Conservation (phyloP, 768 basidiomycete species). For the Panellus pusillus region DNA sequence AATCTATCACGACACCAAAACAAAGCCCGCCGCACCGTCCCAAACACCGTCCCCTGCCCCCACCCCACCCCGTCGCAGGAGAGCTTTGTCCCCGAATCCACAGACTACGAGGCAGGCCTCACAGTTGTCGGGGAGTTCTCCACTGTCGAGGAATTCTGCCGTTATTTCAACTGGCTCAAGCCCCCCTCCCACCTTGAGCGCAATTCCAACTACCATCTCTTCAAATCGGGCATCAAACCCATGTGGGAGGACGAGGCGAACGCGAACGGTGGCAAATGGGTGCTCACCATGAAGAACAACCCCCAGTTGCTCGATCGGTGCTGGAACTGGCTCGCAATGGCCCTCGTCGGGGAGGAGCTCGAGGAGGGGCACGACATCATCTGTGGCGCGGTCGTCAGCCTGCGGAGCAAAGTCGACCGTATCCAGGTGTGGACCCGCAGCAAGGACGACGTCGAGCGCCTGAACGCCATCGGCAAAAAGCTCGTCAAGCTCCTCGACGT, state of each 20-base stretch:
- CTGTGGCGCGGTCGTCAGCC: conserved; percentile 84
- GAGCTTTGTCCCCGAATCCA: conserved; percentile 52
- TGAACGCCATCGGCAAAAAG: conserved; percentile 84
- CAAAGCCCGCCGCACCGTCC: conserved; percentile 40
- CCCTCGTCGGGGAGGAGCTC: conserved; percentile 83
- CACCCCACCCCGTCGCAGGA: conserved; percentile 24
- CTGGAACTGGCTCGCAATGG: conserved; percentile 91
- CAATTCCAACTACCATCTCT: conserved; percentile 93
- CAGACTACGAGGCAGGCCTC: conserved; percentile 82
- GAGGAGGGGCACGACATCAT: conserved; percentile 72
- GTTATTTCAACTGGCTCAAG: conserved; percentile 94
- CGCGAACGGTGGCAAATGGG: conserved; percentile 93
- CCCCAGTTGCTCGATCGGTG: conserved; percentile 77
- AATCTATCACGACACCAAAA: conserved; percentile 86
- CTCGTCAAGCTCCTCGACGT: conserved; percentile 82
- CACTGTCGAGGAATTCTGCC: conserved; percentile 88
- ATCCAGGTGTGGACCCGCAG: conserved; percentile 90
- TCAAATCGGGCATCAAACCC: conserved; percentile 91
- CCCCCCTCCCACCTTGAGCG: conserved; percentile 85
- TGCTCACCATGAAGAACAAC: conserved; percentile 87
- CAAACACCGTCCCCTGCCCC: conserved; percentile 23
- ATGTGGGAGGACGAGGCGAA: conserved; percentile 98
- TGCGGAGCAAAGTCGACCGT: conserved; percentile 83
- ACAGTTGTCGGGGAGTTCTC: conserved; percentile 87
- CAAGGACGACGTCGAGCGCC: conserved; percentile 81